Conservation (phyloP, 2,329 filamentous ascomycete species). For the Fusarium sp. region DNA sequence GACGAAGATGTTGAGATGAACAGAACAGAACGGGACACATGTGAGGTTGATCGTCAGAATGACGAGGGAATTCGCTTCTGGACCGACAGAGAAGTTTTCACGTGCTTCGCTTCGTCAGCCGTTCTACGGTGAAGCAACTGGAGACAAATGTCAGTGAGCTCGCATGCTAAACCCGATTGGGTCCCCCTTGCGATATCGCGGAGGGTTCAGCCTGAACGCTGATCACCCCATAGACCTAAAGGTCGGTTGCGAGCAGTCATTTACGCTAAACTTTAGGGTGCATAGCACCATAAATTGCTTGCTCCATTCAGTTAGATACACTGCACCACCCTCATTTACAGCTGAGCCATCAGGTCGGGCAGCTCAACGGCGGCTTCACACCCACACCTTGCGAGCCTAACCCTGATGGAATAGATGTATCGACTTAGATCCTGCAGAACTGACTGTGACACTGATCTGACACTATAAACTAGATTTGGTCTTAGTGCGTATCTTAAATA, state of each 20-base stretch:
- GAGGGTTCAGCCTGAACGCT: slow-evolving; percentile 10
- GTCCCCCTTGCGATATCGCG: slow-evolving; percentile 39
- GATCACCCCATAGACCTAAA: slow-evolving; percentile 1
- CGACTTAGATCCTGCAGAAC: neutral
- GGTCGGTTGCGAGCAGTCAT: neutral
- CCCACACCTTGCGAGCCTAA: neutral
- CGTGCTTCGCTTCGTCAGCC: slow-evolving; percentile 2
- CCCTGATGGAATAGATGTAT: neutral
- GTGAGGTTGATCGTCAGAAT: slow-evolving; percentile 5
- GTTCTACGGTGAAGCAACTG: neutral
- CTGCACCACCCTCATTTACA: neutral
- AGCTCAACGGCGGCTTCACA: slow-evolving; percentile 5
- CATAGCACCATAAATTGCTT: neutral
- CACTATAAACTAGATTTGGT: neutral
- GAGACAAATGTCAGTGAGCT: slow-evolving; percentile 8
- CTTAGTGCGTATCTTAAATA: slow-evolving; percentile 1
- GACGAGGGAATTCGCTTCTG: neutral
- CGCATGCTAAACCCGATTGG: slow-evolving; percentile 47
- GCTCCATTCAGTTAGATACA: neutral
- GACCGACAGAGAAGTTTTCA: neutral
- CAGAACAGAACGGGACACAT: neutral
- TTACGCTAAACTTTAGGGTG: neutral
- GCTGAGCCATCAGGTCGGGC: too few species aligned
- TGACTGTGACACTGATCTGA: neutral
- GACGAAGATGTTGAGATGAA: neutral